A percentile compares a stretch with the other conserved stretches of the same genome.
Conservation (phyloP, 1,284 basidiomycete species). For the Golubevia sp. region DNA sequence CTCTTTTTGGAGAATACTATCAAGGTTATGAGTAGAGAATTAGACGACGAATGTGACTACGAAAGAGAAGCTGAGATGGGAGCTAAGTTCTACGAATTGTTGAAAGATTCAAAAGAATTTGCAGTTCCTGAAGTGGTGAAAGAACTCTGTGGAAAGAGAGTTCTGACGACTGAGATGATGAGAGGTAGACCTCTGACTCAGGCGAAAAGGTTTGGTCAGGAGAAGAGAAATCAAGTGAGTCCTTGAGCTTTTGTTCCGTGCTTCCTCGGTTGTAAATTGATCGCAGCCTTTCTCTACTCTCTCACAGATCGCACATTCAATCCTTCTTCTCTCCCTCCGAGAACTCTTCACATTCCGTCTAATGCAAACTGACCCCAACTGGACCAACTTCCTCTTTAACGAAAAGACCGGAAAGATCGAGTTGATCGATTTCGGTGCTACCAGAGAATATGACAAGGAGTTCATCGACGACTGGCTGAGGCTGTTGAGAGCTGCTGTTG, state of each 20-base stretch:
- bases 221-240: slow-evolving; percentile 76
- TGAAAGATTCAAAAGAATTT: slow-evolving; percentile 73
- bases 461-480: slow-evolving; percentile 89
- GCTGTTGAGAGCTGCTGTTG: slow-evolving; percentile 78
- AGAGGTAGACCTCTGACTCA: slow-evolving; percentile 76
- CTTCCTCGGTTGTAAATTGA: slow-evolving; percentile 5
- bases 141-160: slow-evolving; percentile 76
- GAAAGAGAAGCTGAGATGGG: slow-evolving; percentile 80
- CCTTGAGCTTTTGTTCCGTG: background rate
- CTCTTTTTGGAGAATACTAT: slow-evolving; percentile 88
- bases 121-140: slow-evolving; percentile 80
- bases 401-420: slow-evolving; percentile 69
- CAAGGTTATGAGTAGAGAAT: slow-evolving; percentile 82
- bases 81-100: slow-evolving; percentile 68
- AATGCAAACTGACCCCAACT: slow-evolving; percentile 99
- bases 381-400: slow-evolving; percentile 96
- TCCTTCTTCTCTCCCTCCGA: slow-evolving; percentile 83
- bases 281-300: background rate
- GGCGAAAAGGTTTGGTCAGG: slow-evolving; percentile 70
- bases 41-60: slow-evolving; percentile 96
- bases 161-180: slow-evolving; percentile 89
- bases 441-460: slow-evolving; percentile 78
- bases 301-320: slow-evolving; percentile 76
- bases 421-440: slow-evolving; percentile 95
- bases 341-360: slow-evolving; percentile 88